Percentiles rank a stretch among this genome's conserved stretches.
Evolutionary conservation across 108 stramenopile species (phyloP).

Genomic region (Stephanodiscus minutulus): DNA sequence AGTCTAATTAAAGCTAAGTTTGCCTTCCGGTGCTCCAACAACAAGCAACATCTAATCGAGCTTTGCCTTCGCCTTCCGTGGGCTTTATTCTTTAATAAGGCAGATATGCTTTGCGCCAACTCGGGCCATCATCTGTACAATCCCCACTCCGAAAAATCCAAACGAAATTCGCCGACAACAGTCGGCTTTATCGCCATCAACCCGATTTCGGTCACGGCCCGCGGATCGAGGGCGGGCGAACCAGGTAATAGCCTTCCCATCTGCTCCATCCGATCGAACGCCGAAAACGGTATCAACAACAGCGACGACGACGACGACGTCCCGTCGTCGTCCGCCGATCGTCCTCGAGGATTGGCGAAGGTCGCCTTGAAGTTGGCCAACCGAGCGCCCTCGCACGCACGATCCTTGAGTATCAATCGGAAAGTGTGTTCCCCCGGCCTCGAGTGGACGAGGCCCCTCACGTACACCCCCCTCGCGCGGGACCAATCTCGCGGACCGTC

Average conservation of each 20-base stretch:
- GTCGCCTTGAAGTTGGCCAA: constrained; percentile 55
- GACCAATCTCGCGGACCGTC: constrained; percentile 45
- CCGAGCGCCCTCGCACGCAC: constrained; percentile 46
- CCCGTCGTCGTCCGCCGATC: not conserved
- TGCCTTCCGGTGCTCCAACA: too few relatives aligned
- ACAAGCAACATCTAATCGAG: too few relatives aligned
- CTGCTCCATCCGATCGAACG: constrained; percentile 55
- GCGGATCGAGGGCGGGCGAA: constrained; percentile 48
- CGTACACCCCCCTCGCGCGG: constrained; percentile 56
- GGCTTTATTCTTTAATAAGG: too few relatives aligned
- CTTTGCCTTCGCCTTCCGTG: too few relatives aligned
- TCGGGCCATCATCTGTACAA: constrained; percentile 31
- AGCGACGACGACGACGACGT: not conserved
- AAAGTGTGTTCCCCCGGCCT: constrained; percentile 53
- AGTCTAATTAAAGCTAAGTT: too few relatives aligned
- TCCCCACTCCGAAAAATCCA: constrained; percentile 56
- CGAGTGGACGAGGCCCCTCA: constrained; percentile 43
- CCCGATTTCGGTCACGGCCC: constrained; percentile 55
- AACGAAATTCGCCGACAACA: constrained; percentile 56
- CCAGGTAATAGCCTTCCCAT: constrained; percentile 49
- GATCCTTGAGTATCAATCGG: constrained; percentile 54
- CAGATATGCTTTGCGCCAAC: not conserved
- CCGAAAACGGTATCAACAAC: constrained; percentile 49
- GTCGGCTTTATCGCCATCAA: constrained; percentile 65
- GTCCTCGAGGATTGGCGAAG: constrained; percentile 55